Evolutionary conservation across 768 basidiomycete species (phyloP), one percentile per base, ranked within the genome.

Genomic region (Leccinum boreale): DNA sequence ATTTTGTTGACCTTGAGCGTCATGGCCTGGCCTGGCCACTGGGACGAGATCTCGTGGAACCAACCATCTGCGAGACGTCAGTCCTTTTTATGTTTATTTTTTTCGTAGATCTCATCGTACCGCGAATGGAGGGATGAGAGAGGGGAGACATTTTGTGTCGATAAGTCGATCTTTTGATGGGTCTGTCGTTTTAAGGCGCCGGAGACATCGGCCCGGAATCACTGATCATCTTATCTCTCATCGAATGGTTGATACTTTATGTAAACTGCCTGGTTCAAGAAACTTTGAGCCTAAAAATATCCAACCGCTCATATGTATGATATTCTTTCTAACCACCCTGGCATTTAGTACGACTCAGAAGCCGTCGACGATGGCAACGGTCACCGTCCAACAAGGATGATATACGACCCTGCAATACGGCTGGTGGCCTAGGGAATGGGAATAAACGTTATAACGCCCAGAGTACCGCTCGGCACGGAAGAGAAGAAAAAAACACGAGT

Each of bases 11-110:
- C 95, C 75, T 92, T 92, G 68, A 99, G 80, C 53, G 92, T 92
- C 93, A 97, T 93, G 52, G 96, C 96, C 77, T 97, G 94, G 50
- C 94, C 95, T 6, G 91, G 94, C 94, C 94, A 98, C 78, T 98
- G 94, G 17, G 90, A 84, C 26, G 90, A 92, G 65, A 94, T 89
- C 77, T 98, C 94, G 59, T 90, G 85, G 80, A 95, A 98, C 94
- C 94, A 96, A 73, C 94, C 94, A 79, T 94, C 94, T 87, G 48
- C 21, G 17, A 47, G 52, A 44, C 3, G 6, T 55, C 4, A 58
- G 29, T 53, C 2, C 36, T 26, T 31, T 53, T 50, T 76, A 49
- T 36, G 3, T 8, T 4, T 8, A 8, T 17, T 31, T 12, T 31
- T 31, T 12, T 17, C 15, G 35, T 36, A 2, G 36, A 8, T 45